A percentile compares a stretch with the other conserved stretches of the same genome.
Evolutionary conservation across 108 stramenopile genomes (phyloP).

Genomic region (Pseudonitzschia delicatissima): DNA sequence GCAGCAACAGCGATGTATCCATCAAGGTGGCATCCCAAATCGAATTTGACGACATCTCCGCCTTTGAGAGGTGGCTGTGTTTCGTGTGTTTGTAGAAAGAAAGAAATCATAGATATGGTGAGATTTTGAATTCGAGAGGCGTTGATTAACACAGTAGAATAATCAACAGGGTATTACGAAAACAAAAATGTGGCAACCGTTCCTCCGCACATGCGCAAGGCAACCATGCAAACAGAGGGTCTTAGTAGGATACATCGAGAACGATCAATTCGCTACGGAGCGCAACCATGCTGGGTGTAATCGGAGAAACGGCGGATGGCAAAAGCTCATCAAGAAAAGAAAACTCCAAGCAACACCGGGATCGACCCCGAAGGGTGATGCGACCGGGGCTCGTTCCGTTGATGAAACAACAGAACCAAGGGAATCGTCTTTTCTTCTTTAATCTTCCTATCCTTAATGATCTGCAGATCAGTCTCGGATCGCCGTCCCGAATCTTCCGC

Average conservation of each 20-base stretch:
- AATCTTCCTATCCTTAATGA: constrained; percentile 47
- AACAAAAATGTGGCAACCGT: constrained; percentile 7
- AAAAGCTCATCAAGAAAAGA: constrained; percentile 5
- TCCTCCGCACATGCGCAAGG: constrained; percentile 34
- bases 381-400: constrained; percentile 32
- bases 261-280: constrained; percentile 13
- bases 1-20: constrained; percentile 98
- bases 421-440: constrained; percentile 30
- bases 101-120: background rate
- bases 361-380: constrained; percentile 54
- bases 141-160: constrained; percentile 1
- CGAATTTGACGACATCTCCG: constrained; percentile 98
- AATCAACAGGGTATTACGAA: background rate
- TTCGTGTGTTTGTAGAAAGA: too few species aligned
- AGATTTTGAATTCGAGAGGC: background rate
- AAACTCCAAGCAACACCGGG: constrained; percentile 26
- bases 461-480: constrained; percentile 62
- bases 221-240: constrained; percentile 73
- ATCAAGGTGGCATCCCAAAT: constrained; percentile 99
- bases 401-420: constrained; percentile 25
- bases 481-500: constrained; percentile 34
- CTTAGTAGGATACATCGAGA: constrained; percentile 21
- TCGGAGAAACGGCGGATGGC: constrained; percentile 17
- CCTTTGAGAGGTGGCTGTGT: constrained; percentile 75
- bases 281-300: constrained; percentile 11